A percentile compares a stretch with the other conserved stretches of the same genome.
Evolutionary conservation across 2,329 filamentous ascomycete genomes (phyloP).

Genomic region (Rhynchosporium graminicola): DNA sequence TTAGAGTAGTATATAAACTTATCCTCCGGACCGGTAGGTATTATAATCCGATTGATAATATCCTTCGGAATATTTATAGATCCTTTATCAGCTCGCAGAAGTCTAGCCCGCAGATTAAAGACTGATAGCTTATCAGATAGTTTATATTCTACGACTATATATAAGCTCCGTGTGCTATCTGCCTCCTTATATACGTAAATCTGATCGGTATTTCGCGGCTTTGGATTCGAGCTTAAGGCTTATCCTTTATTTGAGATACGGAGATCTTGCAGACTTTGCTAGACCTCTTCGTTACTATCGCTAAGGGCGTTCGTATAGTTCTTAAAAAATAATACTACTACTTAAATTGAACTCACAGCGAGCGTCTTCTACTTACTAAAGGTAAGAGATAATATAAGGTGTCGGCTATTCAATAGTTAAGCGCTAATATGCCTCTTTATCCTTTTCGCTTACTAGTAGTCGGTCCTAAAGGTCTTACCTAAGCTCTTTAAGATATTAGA

Average conservation of each 20-base stretch:
- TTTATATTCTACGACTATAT: slow-evolving; percentile 48
- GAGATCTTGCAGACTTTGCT: slow-evolving; percentile 31
- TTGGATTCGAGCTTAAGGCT: slow-evolving; percentile 26
- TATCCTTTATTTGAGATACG: slow-evolving; percentile 26
- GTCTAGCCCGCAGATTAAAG: slow-evolving; percentile 45
- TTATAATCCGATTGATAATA: slow-evolving; percentile 42
- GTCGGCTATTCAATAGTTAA: slow-evolving; percentile 37
- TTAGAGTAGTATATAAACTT: slow-evolving; percentile 43
- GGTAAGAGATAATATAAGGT: slow-evolving; percentile 36
- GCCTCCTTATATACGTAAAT: slow-evolving; percentile 32
- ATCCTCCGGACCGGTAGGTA: slow-evolving; percentile 39
- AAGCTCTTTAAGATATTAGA: slow-evolving; percentile 32
- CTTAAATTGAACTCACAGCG: slow-evolving; percentile 33
- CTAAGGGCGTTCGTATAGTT: slow-evolving; percentile 32
- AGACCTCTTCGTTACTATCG: slow-evolving; percentile 33
- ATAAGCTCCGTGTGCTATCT: slow-evolving; percentile 27
- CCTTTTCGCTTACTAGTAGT: slow-evolving; percentile 38
- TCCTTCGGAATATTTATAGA: slow-evolving; percentile 42
- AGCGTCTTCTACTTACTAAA: slow-evolving; percentile 37
- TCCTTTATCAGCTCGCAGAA: slow-evolving; percentile 36
- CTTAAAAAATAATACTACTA: slow-evolving; percentile 31
- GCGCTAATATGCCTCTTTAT: slow-evolving; percentile 38
- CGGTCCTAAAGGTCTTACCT: slow-evolving; percentile 27
- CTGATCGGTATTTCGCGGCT: slow-evolving; percentile 28
- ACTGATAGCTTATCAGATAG: slow-evolving; percentile 49